Base-by-base conservation (phyloP, 2,329 filamentous ascomycete genomes). In the Cercospora sesami region DNA sequence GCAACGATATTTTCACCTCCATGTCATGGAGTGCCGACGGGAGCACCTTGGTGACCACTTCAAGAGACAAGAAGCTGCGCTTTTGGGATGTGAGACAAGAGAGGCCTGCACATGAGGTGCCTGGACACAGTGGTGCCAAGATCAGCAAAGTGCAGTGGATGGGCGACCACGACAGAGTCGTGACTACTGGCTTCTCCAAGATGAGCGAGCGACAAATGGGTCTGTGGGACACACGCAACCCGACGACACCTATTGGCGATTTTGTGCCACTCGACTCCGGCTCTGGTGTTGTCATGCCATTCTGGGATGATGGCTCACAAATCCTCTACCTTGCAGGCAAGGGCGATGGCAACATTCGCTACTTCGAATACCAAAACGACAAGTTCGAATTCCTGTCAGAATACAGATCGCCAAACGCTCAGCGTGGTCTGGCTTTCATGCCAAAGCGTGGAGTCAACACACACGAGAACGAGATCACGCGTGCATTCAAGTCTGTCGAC, bases 141-240 rank as follows among this genome's bases (percentile, higher is more conserved):
- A 98, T 96, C 85, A 97, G 94, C 82, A 91, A 95, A 78, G 91
- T 91, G 31, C 94, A 97, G 14, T 99, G 95, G 95, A 87, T 99
- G 86, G 95, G 94, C 78, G 95, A 98, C 81, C 93, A 96, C 78
- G 96, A 98, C 82, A 90, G 94, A 72, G 90, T 99, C 76, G 95
- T 92, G 63, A 98, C 95, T 2, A 98, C 95, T 5, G 95, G 95
- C 72, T 99, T 99, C 86, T 97, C 94, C 61, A 91, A 90, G 79
- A 98, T 98, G 95, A 98, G 95, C 79, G 95, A 99, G 82, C 90
- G 95, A 64, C 95, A 99, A 80, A 86, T 99, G 74, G 95, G 92
- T 63, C 86, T 99, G 42, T 99, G 95, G 95, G 95, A 99, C 83
- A 89, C 93, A 59, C 91, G 94, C 74, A 90, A 88, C 72, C 87